A percentile compares a stretch with the other conserved stretches of the same genome.
phyloP scores from a whole-genome alignment of 805 yeast genomes.

The Cyberlindnera galapagoensis region DNA sequence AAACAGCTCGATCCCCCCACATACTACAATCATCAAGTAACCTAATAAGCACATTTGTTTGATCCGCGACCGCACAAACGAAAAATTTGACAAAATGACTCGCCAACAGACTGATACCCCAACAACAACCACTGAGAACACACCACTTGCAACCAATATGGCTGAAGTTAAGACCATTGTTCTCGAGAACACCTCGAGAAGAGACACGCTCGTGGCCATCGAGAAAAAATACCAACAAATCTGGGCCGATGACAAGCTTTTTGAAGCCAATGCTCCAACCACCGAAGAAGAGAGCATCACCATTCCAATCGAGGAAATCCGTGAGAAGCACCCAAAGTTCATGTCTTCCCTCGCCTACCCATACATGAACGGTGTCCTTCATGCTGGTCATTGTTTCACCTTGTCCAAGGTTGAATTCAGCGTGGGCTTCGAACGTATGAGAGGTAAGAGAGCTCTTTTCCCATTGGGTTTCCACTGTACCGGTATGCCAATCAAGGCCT shows the following conservation, averaged over 20 bases:
- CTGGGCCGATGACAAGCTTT: slow-evolving; percentile 83
- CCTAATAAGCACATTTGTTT: no score
- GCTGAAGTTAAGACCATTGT: slow-evolving; percentile 30
- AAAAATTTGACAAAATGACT: no score
- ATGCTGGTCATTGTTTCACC: slow-evolving; percentile 96
- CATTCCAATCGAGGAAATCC: slow-evolving; percentile 60
- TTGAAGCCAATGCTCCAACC: slow-evolving; percentile 86
- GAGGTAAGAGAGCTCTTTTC: slow-evolving; percentile 85
- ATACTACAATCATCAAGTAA: no score
- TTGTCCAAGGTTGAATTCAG: slow-evolving; percentile 90
- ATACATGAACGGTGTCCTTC: slow-evolving; percentile 97
- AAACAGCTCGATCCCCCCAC: no score
- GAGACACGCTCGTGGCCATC: slow-evolving; percentile 86
- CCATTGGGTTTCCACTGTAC: slow-evolving; percentile 99
- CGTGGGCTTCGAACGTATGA: slow-evolving; percentile 91
- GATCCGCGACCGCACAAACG: no score
- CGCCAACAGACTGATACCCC: not conserved
- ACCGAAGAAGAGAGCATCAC: slow-evolving; percentile 54
- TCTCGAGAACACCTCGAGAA: slow-evolving; percentile 68
- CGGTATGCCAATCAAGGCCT: slow-evolving; percentile 95
- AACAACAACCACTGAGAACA: no score
- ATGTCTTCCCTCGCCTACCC: slow-evolving; percentile 92
- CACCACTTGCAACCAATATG: slow-evolving; percentile 8
- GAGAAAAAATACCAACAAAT: slow-evolving; percentile 82
- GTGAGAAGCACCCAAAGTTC: slow-evolving; percentile 75